Conservation (phyloP, 495 filamentous ascomycete species). For the Parachaetomium inaequale region DNA sequence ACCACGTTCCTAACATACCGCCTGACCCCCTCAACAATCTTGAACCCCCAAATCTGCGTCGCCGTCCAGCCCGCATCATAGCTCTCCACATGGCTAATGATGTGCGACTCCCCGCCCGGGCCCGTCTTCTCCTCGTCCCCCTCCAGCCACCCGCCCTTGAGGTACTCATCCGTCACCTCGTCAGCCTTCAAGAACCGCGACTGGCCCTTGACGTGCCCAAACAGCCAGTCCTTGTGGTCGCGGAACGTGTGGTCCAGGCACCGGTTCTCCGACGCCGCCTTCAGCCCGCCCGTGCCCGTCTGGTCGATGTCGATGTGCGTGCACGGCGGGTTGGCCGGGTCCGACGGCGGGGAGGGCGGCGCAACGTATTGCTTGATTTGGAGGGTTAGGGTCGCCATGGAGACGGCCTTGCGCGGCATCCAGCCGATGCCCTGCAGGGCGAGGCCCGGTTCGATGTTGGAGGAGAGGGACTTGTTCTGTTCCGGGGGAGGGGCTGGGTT, state of each 20-base stretch:
- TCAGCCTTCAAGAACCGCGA: conserved; percentile 47
- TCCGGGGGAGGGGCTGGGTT: neutral
- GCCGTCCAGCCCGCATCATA: conserved; percentile 57
- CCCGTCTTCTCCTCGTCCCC: conserved; percentile 49
- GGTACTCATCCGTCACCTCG: conserved; percentile 43
- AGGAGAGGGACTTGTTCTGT: conserved; percentile 78
- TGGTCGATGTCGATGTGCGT: conserved; percentile 82
- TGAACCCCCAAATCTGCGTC: conserved; percentile 55
- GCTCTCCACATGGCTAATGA: conserved; percentile 56
- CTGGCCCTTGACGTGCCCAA: conserved; percentile 65
- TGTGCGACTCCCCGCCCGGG: conserved; percentile 43
- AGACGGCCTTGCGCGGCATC: conserved; percentile 73
- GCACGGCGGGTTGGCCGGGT: conserved; percentile 36
- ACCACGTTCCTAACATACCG: conserved; percentile 65
- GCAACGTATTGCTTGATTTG: conserved; percentile 59
- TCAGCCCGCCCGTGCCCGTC: conserved; percentile 68
- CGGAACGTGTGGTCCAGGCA: conserved; percentile 66
- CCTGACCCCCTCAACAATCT: conserved; percentile 53
- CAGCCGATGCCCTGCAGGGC: conserved; percentile 80
- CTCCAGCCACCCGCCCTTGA: conserved; percentile 52
- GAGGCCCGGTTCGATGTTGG: conserved; percentile 67
- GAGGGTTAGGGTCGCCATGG: conserved; percentile 68
- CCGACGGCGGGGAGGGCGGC: conserved; percentile 39
- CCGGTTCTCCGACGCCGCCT: conserved; percentile 68
- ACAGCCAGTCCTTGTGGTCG: conserved; percentile 74